Conservation (phyloP, 2,329 filamentous ascomycete genomes). For the Sporothrix protearum region DNA sequence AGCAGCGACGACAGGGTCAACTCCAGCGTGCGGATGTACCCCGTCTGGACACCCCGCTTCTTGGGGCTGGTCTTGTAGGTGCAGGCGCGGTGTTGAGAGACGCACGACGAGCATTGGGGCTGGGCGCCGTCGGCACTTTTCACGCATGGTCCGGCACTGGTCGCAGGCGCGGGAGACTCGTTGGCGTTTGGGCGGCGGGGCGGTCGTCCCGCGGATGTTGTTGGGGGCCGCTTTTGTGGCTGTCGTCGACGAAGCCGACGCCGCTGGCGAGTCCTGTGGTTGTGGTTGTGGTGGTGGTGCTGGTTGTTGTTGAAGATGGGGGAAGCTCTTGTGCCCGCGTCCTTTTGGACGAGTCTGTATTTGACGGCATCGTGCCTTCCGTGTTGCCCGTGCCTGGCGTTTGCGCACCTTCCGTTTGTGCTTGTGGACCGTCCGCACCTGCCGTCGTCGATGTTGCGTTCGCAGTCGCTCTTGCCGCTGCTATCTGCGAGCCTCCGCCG, state of each 20-base stretch:
- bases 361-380: background rate
- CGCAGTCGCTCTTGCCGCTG: background rate
- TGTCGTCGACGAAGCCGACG: background rate
- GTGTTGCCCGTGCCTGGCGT: background rate
- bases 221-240: background rate
- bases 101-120: conserved; percentile 65
- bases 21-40: conserved; percentile 72
- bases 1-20: conserved; percentile 65
- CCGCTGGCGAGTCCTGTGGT: background rate
- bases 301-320: background rate
- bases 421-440: no score
- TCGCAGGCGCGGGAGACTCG: conserved; percentile 67
- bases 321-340: background rate
- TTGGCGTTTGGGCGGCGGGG: conserved; percentile 49
- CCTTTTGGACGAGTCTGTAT: background rate
- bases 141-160: conserved; percentile 62
- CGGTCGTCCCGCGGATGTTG: background rate
- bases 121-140: conserved; percentile 69
- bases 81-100: conserved; percentile 59
- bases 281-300: background rate
- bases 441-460: background rate
- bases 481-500: background rate
- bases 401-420: background rate
- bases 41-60: conserved; percentile 75
- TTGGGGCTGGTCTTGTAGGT: conserved; percentile 70